A percentile compares a stretch with the other conserved stretches of the same genome.
Conservation (phyloP, 257 asterid species). For the Oldenlandia corymbosa region DNA sequence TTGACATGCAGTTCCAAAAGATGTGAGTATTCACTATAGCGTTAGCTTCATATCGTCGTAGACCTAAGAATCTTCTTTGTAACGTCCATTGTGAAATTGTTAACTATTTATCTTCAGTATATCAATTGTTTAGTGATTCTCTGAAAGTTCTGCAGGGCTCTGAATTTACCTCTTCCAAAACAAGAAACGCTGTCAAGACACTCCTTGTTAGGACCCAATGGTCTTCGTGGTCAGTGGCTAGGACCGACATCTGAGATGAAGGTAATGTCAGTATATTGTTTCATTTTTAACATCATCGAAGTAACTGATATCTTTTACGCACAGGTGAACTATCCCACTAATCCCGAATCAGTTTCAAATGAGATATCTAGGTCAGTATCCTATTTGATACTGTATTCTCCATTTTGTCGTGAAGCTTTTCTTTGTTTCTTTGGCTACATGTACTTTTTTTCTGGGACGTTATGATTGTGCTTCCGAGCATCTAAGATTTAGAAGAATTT, state of each 20-base stretch:
- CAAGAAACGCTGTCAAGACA: conserved; percentile 89
- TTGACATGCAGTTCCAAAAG: conserved; percentile 61
- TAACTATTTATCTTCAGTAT: too few relatives aligned
- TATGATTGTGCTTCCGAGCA: neutral
- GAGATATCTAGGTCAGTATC: conserved; percentile 60
- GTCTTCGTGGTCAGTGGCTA: conserved; percentile 81
- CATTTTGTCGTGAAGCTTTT: neutral
- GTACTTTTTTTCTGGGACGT: neutral
- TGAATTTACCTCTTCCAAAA: conserved; percentile 73
- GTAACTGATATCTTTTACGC: conserved; percentile 12
- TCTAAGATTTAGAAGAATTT: neutral
- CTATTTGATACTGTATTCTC: conserved; percentile 10
- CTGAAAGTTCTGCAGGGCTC: conserved; percentile 47
- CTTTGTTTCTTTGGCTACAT: neutral
- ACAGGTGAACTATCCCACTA: conserved; percentile 84
- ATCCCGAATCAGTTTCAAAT: conserved; percentile 42
- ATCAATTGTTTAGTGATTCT: conserved; percentile 8
- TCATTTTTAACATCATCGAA: neutral
- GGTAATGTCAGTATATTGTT: conserved; percentile 33
- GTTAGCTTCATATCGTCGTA: neutral
- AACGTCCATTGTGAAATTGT: neutral
- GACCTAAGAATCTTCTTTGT: neutral
- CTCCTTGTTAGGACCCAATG: conserved; percentile 80
- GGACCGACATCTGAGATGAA: conserved; percentile 66
- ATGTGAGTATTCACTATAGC: conserved; percentile 41